Percentiles rank a stretch among this genome's conserved stretches.
phyloP scores from a whole-genome alignment of 1,284 basidiomycete species.

The Cryptococcus maquisensis region DNA sequence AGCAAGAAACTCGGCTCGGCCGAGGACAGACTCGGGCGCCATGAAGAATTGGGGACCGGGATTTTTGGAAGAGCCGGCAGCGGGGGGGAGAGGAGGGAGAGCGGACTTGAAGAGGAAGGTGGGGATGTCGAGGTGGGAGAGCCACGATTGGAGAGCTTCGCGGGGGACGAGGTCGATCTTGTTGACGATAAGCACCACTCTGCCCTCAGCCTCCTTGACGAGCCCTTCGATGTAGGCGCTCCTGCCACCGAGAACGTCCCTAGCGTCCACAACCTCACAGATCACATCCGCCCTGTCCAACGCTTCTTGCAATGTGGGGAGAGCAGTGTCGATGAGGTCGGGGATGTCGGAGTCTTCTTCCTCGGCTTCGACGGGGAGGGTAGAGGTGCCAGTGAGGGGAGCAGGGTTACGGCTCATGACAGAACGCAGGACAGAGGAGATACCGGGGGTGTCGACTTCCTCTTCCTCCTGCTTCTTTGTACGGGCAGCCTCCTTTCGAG shows the following conservation, averaged over 20 bases:
- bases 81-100: constrained; percentile 51
- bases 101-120: constrained; percentile 77
- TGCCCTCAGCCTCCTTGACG: constrained; percentile 44
- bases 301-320: constrained; percentile 65
- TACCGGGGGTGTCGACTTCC: constrained; percentile 43
- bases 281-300: constrained; percentile 79
- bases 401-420: constrained; percentile 22
- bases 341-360: constrained; percentile 49
- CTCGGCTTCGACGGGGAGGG: constrained; percentile 6
- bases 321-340: constrained; percentile 62
- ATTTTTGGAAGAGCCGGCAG: constrained; percentile 36
- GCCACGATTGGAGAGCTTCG: constrained; percentile 75
- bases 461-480: constrained; percentile 38
- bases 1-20: constrained; percentile 26
- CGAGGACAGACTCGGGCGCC: constrained; percentile 18
- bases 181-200: constrained; percentile 68
- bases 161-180: constrained; percentile 85
- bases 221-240: constrained; percentile 64
- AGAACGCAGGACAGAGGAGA: constrained; percentile 24
- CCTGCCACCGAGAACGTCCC: constrained; percentile 71
- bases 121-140: constrained; percentile 63
- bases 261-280: constrained; percentile 76
- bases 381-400: constrained; percentile 9
- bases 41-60: constrained; percentile 32
- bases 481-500: constrained; percentile 53